Conservation (phyloP, 352 stramenopile genomes). For the Detonula confervacea region DNA sequence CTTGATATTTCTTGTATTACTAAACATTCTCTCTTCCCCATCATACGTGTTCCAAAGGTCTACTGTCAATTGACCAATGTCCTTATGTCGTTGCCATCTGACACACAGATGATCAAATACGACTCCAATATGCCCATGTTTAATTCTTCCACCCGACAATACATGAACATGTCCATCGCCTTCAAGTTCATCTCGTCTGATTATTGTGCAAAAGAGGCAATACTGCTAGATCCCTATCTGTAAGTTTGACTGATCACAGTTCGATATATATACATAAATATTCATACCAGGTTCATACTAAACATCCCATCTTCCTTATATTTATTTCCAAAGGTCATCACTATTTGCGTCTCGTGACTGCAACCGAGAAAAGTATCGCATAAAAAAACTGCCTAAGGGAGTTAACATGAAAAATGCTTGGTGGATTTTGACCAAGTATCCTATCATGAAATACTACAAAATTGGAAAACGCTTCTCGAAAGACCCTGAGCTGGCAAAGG, state of each 20-base stretch:
- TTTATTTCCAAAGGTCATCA: too few species aligned
- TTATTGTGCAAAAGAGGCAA: constrained; percentile 22
- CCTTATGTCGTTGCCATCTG: not conserved
- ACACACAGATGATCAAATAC: not conserved
- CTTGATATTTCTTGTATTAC: too few species aligned
- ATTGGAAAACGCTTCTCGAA: constrained; percentile 8
- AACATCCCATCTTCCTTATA: too few species aligned
- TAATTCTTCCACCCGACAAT: constrained; percentile 29
- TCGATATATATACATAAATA: too few species aligned
- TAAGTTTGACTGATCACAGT: too few species aligned
- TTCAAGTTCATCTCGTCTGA: constrained; percentile 14
- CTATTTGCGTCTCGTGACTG: constrained; percentile 35
- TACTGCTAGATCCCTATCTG: constrained; percentile 38
- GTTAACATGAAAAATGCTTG: constrained; percentile 15
- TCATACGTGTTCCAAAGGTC: too few species aligned
- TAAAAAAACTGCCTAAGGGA: constrained; percentile 21
- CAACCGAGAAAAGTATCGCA: constrained; percentile 25
- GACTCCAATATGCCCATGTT: constrained; percentile 28
- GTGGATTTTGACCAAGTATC: constrained; percentile 19
- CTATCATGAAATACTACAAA: constrained; percentile 22
- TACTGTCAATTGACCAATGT: constrained; percentile 17
- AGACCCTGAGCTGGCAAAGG: constrained; percentile 23
- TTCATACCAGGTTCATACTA: too few species aligned
- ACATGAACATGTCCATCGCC: constrained; percentile 26
- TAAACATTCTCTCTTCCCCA: too few species aligned